These are phyloP conservation scores for Colletotrichum neosansevieriae DNA, from an alignment of 2,329 filamentous ascomycete genomes.

Conservation along the genomic window DNA sequence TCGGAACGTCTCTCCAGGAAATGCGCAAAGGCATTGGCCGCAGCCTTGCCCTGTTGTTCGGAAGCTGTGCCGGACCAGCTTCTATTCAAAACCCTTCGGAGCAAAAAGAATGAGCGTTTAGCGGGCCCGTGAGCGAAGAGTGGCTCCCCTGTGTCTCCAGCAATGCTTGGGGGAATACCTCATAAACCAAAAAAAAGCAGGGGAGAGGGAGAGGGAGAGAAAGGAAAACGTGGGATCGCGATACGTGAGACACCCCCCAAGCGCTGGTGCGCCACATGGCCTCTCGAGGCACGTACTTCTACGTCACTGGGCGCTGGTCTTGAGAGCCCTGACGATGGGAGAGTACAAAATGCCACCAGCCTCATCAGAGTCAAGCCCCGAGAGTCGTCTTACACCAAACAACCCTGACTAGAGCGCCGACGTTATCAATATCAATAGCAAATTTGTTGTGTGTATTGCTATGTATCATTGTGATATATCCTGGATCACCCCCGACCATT, in stretches of 20 bases:
- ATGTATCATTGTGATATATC: conserved; percentile 40
- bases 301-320: conserved; percentile 23
- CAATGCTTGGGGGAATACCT: conserved; percentile 17
- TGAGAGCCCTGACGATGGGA: neutral
- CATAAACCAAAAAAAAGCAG: neutral
- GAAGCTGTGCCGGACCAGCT: conserved; percentile 15
- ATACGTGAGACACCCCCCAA: conserved; percentile 22
- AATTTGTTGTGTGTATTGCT: conserved; percentile 17
- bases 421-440: conserved; percentile 1
- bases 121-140: conserved; percentile 21
- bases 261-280: conserved; percentile 29
- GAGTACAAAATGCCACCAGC: conserved; percentile 38
- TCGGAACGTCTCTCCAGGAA: neutral
- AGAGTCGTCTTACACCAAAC: conserved; percentile 12
- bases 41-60: neutral
- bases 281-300: conserved; percentile 34
- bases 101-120: conserved; percentile 17
- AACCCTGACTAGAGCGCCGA: neutral
- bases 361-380: conserved; percentile 41
- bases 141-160: conserved; percentile 6
- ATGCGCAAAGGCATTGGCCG: neutral
- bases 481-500: conserved; percentile 31
- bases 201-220: neutral
- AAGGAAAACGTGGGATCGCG: conserved; percentile 30
- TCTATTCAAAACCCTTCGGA: conserved; percentile 30